Evolutionary conservation across 768 basidiomycete genomes (phyloP), one percentile per base, ranked within the genome.

Genomic region (Termitomyces sp.): DNA sequence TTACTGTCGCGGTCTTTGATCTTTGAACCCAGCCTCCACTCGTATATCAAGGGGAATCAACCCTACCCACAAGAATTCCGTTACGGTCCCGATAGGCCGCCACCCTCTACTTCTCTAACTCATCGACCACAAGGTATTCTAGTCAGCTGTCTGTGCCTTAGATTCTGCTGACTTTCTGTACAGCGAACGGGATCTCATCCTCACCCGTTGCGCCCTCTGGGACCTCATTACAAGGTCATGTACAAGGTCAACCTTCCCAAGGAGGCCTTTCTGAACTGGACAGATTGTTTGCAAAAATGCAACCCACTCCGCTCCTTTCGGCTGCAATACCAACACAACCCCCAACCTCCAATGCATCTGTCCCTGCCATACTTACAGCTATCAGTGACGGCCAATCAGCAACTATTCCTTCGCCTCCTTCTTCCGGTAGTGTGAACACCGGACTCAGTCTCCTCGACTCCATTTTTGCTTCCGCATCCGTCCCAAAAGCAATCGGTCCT

Each of bases 51-150:
- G n/a, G n/a, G n/a, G n/a, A n/a, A n/a, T n/a, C n/a, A n/a, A n/a
- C n/a, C n/a, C n/a, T n/a, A n/a, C n/a, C 91, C 91, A 13, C 83
- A 89, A 60, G 77, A 88, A 58, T 89, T 77, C 67, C 79, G 82
- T 59, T 89, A 88, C 70, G 86, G 86, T 23, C 87, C 86, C 3
- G 84, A 83, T 62, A 75, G 80, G 35, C 85, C 82, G 6, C 87
- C 87, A 5, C 87, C 85, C 18, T 82, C 84, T 28, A 82, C 67
- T 56, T 68, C 68, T 26, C 67, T 70, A 48, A 70, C 68, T 12
- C 61, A 68, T 38, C 60, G 50, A 44, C 49, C 61, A 53, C 63
- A 65, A 18, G 44, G 68, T 69, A 48, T 64, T 26, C 57, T 55
- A 8, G 12, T 44, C 50, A 52, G 48, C 30, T 56, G 55, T 14